Conservation (phyloP, 306 rosid genomes). For the Citrullus amarus region DNA sequence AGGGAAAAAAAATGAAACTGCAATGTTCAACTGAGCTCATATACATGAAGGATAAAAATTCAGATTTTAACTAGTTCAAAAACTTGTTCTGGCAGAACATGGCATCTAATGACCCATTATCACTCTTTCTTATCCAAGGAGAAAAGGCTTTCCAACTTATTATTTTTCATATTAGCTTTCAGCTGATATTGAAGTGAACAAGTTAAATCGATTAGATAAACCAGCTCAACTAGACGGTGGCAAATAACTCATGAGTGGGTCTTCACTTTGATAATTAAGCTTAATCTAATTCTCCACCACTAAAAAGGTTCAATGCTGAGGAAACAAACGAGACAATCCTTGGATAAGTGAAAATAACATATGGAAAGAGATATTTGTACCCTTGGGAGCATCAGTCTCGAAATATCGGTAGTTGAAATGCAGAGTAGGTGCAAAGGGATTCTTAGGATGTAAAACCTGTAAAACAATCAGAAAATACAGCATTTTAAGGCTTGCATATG, state of each 20-base stretch:
- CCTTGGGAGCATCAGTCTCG: constrained; percentile 87
- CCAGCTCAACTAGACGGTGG: neutral
- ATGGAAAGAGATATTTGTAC: constrained; percentile 15
- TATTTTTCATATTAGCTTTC: neutral
- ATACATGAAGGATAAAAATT: neutral
- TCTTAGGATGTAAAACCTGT: constrained; percentile 93
- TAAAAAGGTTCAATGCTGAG: neutral
- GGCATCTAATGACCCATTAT: neutral
- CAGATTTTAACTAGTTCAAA: neutral
- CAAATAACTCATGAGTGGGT: neutral
- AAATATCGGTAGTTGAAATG: constrained; percentile 96
- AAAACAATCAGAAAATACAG: neutral
- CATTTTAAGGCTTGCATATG: neutral
- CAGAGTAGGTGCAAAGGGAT: constrained; percentile 90
- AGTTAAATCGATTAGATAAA: neutral
- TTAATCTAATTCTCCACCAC: neutral
- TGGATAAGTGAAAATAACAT: neutral
- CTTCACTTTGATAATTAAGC: neutral
- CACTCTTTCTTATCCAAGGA: neutral
- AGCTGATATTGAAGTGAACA: neutral
- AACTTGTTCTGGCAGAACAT: neutral
- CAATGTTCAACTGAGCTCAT: neutral
- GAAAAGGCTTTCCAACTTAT: neutral
- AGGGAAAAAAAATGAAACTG: neutral
- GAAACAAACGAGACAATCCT: neutral